These are phyloP conservation scores for Buddleja alternifolia DNA, from an alignment of 257 asterid species.

Conservation along the genomic window DNA sequence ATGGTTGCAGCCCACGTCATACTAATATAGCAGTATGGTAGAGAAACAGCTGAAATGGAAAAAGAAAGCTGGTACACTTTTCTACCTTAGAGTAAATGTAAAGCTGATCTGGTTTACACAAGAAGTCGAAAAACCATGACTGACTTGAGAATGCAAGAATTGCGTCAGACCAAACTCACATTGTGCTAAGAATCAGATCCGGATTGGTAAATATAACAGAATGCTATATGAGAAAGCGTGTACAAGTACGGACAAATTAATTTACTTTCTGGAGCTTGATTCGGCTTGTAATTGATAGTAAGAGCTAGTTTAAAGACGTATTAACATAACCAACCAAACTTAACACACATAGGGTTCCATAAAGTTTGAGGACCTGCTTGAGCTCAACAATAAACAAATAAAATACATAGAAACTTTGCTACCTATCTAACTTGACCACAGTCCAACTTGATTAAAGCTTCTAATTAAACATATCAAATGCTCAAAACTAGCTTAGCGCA, in stretches of 20 bases:
- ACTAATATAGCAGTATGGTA: too few relatives aligned
- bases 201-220: too few relatives aligned
- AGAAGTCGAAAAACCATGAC: too few relatives aligned
- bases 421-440: background rate
- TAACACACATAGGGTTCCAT: background rate
- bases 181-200: too few relatives aligned
- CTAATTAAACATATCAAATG: background rate
- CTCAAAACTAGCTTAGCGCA: background rate
- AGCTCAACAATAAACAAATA: background rate
- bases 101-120: too few relatives aligned
- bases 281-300: background rate
- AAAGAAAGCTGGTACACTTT: too few relatives aligned
- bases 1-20: too few relatives aligned
- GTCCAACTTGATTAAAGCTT: background rate
- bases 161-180: too few relatives aligned
- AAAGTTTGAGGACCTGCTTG: background rate
- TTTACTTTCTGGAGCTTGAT: background rate
- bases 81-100: too few relatives aligned
- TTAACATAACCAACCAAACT: conserved; percentile 15
- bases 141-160: too few relatives aligned
- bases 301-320: background rate
- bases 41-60: too few relatives aligned
- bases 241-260: background rate
- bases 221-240: background rate
- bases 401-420: background rate